Percentiles rank a stretch among this genome's conserved stretches.
These are phyloP conservation scores for Cordyceps farinosa DNA, from an alignment of 2,329 filamentous ascomycete species.

Conservation along the genomic window DNA sequence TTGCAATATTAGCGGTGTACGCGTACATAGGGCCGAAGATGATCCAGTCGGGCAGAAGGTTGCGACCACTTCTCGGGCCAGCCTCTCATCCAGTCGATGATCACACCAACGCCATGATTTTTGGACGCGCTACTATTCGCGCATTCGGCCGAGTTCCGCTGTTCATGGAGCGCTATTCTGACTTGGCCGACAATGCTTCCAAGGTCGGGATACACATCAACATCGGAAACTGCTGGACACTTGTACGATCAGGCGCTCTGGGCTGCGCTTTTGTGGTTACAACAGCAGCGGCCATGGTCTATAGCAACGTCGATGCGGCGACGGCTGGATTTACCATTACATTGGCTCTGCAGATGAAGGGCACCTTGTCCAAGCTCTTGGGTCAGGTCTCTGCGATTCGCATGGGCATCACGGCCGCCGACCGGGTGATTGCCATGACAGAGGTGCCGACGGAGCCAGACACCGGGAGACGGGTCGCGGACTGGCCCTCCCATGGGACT, in stretches of 20 bases:
- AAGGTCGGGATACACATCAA: constrained; percentile 3
- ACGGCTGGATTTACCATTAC: constrained; percentile 14
- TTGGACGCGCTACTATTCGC: constrained; percentile 14
- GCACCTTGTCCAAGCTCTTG: not conserved
- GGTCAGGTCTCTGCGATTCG: not conserved
- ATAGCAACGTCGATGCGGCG: not conserved
- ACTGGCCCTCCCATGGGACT: constrained; percentile 5
- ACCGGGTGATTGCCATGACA: not conserved
- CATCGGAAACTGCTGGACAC: constrained; percentile 3
- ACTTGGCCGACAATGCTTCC: not conserved
- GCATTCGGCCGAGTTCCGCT: constrained; percentile 8
- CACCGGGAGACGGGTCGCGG: not conserved
- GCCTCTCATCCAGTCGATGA: not conserved
- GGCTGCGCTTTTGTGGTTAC: constrained; percentile 12
- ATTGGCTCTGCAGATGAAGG: constrained; percentile 7
- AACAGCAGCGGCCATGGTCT: constrained; percentile 7
- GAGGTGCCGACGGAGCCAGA: constrained; percentile 1
- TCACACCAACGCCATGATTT: not conserved
- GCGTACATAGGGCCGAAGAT: not conserved
- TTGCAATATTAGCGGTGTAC: not conserved
- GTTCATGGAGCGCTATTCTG: constrained; percentile 6
- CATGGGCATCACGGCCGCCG: not conserved
- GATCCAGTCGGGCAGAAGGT: not conserved
- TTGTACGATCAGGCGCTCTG: not conserved
- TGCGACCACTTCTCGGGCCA: not conserved